These are phyloP conservation scores for Jimgerdemannia lactiflua DNA, from an alignment of 192 early-diverging fungal genomes.

Conservation along the genomic window DNA sequence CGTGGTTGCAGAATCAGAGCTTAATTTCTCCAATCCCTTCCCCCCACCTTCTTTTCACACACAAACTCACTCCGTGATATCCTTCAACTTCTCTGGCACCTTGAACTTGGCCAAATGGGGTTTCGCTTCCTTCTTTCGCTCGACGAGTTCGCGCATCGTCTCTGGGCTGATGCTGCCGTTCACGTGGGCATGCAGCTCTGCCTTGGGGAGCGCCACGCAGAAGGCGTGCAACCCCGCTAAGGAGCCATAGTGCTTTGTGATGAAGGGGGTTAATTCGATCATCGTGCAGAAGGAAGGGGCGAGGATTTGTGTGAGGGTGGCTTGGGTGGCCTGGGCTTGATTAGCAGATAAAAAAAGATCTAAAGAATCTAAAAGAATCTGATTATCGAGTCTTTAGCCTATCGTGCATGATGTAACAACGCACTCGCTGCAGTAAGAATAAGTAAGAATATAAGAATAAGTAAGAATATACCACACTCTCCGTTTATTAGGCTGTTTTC, in stretches of 20 bases:
- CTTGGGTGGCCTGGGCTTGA: too few species aligned
- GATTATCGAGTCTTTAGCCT: too few species aligned
- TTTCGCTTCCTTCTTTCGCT: slow-evolving; percentile 21
- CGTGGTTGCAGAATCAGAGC: not conserved
- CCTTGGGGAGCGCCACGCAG: slow-evolving; percentile 24
- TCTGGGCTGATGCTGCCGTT: slow-evolving; percentile 48
- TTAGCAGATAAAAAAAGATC: too few species aligned
- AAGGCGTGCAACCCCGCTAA: slow-evolving; percentile 8
- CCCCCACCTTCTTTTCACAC: too few species aligned
- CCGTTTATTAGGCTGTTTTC: too few species aligned
- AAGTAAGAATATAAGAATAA: too few species aligned
- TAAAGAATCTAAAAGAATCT: too few species aligned
- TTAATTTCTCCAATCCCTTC: not conserved
- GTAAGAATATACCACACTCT: too few species aligned
- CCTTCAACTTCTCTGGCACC: slow-evolving; percentile 35
- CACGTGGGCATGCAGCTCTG: slow-evolving; percentile 61
- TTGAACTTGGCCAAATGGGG: slow-evolving; percentile 35
- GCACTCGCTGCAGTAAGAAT: too few species aligned
- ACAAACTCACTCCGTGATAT: slow-evolving; percentile 30
- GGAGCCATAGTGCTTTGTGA: not conserved
- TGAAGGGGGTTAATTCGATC: not conserved
- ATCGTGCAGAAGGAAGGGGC: not conserved
- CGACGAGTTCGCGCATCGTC: slow-evolving; percentile 36
- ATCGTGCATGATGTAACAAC: too few species aligned
- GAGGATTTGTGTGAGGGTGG: not conserved